phyloP scores from a whole-genome alignment of 257 asterid genomes.

The Fraxinus quadrangulata region DNA sequence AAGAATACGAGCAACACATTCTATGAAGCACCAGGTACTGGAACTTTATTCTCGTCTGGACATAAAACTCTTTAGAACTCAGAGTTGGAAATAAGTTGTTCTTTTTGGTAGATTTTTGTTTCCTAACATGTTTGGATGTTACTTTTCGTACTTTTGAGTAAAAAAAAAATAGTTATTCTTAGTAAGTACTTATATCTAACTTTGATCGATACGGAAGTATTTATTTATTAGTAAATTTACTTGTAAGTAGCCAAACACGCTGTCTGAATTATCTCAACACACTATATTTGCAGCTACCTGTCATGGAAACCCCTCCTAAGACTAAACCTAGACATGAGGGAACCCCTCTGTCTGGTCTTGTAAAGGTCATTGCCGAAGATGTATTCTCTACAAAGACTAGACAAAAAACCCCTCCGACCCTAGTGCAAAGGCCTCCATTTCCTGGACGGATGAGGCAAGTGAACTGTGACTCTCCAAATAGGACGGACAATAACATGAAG shows the following conservation, averaged over 20 bases:
- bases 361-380: slow-evolving; percentile 53
- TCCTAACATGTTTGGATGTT: background rate
- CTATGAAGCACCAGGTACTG: slow-evolving; percentile 79
- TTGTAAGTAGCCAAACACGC: background rate
- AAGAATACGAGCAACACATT: slow-evolving; percentile 47
- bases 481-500: slow-evolving; percentile 32
- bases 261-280: background rate
- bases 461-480: slow-evolving; percentile 42
- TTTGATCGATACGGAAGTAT: background rate
- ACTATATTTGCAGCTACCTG: slow-evolving; percentile 52
- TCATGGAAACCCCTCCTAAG: slow-evolving; percentile 64
- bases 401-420: slow-evolving; percentile 66
- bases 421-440: slow-evolving; percentile 51
- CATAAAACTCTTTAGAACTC: background rate
- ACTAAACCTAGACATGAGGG: slow-evolving; percentile 66
- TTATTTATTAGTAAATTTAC: background rate
- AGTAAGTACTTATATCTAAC: background rate
- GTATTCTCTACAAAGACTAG: slow-evolving; percentile 50
- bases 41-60: background rate
- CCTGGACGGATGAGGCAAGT: slow-evolving; percentile 50
- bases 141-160: background rate
- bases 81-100: background rate
- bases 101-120: background rate
- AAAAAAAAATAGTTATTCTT: background rate
- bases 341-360: slow-evolving; percentile 49